Base-by-base conservation (phyloP, 108 stramenopile genomes). In the Skeletonema costatum region DNA sequence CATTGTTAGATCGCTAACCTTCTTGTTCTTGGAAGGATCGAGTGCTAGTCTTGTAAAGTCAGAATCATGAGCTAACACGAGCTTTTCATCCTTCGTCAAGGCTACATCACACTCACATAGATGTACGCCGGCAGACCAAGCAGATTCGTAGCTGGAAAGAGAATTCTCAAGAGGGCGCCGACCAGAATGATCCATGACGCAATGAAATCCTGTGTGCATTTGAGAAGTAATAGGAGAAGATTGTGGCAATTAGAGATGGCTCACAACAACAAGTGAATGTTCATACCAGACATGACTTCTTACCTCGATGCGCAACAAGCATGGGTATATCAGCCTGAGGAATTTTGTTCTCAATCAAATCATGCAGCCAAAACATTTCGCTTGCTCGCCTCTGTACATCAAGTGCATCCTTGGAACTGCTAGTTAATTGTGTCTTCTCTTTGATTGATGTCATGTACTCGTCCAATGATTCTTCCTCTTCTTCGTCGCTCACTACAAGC, bases 61-160 rank as follows among this genome's bases (percentile, higher is more conserved):
- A 25, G 87, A 83, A 68, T 93, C 89, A 66, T 93, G 89, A 2
- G 88, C 89, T 32, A 93, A 38, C 2, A 93, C 85, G 16, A 93
- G 76, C 63, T 89, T 89, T 74, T 90, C 92, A 66, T 93, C 92
- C 70, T 88, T 88, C 13, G 92, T 93, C 59, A 93, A 66, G 17
- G 89, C 89, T 36, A 93, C 84, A 66, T 93, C 92, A 46, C 92
- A 93, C 64, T 93, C 92, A 66, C 92, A 90, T 0, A 93, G 78
- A 38, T 89, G 81, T 60, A 93, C 85, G 0, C 92, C 92, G 59
- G 73, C 82, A 29, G 82, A 82, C 92, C 92, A 93, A 30, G 92
- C 92, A 25, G 82, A 65, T 71, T 93, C 92, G 71, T 85, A 93
- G 14, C 89, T 88, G 10, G 80, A 71, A 10, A 93, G 71, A 19